Conservation (phyloP, 306 rosid genomes). For the Hippophae rhamnoides region DNA sequence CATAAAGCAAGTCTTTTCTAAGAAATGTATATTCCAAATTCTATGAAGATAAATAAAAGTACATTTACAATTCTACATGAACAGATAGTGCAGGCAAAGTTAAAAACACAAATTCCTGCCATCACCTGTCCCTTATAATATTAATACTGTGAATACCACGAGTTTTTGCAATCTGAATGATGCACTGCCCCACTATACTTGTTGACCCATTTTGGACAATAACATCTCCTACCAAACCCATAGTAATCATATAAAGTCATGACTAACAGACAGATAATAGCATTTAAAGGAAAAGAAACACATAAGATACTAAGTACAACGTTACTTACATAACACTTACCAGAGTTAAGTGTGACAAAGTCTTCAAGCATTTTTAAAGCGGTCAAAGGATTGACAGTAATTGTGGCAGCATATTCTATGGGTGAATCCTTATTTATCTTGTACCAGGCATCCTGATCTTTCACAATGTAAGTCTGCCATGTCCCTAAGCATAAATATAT, state of each 20-base stretch:
- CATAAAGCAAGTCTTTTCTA: too few species aligned
- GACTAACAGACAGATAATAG: background rate
- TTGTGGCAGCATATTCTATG: conserved; percentile 76
- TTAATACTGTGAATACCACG: conserved; percentile 68
- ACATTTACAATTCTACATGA: too few species aligned
- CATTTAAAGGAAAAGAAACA: conserved; percentile 2
- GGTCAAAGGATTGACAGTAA: conserved; percentile 82
- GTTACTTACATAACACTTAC: conserved; percentile 19
- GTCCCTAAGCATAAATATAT: conserved; percentile 41
- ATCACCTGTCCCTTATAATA: conserved; percentile 78
- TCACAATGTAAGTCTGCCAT: conserved; percentile 84
- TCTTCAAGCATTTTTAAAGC: conserved; percentile 87
- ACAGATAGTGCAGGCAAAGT: background rate
- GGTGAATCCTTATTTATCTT: conserved; percentile 63
- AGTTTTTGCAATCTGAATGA: conserved; percentile 72
- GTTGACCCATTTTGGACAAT: conserved; percentile 96
- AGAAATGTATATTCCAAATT: too few species aligned
- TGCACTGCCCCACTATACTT: conserved; percentile 93
- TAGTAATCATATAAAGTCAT: background rate
- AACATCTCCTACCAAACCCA: conserved; percentile 53
- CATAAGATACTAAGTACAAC: background rate
- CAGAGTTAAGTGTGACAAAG: conserved; percentile 53
- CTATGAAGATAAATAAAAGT: too few species aligned
- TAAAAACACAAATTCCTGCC: conserved; percentile 13
- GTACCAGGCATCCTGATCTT: conserved; percentile 70